Conservation (phyloP, 2,329 filamentous ascomycete genomes). For the Sarocladium brachiariae region DNA sequence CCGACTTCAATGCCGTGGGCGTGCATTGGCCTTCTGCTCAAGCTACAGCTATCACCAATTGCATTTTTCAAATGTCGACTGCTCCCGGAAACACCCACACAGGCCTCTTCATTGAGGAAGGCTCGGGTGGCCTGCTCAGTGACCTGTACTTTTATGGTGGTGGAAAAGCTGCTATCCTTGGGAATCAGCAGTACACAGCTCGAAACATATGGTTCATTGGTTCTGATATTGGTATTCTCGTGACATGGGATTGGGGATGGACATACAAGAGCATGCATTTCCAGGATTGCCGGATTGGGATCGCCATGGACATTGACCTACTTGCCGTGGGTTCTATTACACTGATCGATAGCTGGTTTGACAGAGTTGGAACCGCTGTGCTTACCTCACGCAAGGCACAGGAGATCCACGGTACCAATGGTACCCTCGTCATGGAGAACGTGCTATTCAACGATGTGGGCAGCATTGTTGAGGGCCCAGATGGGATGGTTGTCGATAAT, state of each 20-base stretch:
- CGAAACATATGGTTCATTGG: constrained; percentile 60
- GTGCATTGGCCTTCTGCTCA: constrained; percentile 66
- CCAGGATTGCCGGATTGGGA: constrained; percentile 56
- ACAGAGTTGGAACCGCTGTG: constrained; percentile 60
- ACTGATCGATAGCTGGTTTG: constrained; percentile 66
- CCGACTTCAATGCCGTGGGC: constrained; percentile 38
- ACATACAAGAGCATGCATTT: constrained; percentile 61
- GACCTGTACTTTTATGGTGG: constrained; percentile 68
- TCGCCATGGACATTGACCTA: constrained; percentile 54
- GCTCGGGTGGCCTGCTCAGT: constrained; percentile 59
- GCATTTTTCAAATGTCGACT: constrained; percentile 45
- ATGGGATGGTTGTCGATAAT: constrained; percentile 15
- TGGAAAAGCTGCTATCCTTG: constrained; percentile 47
- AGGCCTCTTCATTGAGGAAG: constrained; percentile 57
- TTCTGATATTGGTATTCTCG: constrained; percentile 59
- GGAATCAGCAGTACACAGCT: constrained; percentile 67
- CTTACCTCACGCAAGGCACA: constrained; percentile 46
- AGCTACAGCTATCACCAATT: constrained; percentile 52
- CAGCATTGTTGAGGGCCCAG: constrained; percentile 19
- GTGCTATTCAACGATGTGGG: constrained; percentile 30
- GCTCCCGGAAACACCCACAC: constrained; percentile 40
- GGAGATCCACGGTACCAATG: constrained; percentile 29
- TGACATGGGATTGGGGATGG: constrained; percentile 74
- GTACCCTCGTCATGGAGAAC: constrained; percentile 42
- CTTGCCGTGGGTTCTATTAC: constrained; percentile 65